Percentiles rank a stretch among this genome's conserved stretches.
Conservation (phyloP, 345 rosid genomes). For the Lenwebbia sp. region DNA sequence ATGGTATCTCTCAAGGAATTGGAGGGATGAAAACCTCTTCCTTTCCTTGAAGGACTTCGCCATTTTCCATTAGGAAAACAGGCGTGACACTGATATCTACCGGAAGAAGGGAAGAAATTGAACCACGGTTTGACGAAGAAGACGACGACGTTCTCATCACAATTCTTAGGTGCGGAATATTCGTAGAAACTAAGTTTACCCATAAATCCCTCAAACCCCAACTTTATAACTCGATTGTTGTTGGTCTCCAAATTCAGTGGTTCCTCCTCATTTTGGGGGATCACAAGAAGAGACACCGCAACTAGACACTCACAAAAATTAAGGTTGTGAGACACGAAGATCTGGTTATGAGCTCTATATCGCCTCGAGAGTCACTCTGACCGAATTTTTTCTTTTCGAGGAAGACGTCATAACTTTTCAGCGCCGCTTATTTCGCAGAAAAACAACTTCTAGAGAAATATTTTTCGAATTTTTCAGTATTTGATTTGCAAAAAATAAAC, state of each 20-base stretch:
- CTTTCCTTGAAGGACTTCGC: background rate
- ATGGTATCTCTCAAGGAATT: background rate
- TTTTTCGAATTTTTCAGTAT: too few relatives aligned
- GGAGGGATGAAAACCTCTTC: background rate
- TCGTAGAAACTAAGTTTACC: background rate
- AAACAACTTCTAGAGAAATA: too few relatives aligned
- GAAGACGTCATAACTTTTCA: background rate
- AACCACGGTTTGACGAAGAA: background rate
- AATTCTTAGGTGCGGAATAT: background rate
- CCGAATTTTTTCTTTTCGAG: background rate
- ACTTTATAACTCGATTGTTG: background rate
- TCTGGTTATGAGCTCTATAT: background rate
- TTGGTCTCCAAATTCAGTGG: background rate
- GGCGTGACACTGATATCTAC: background rate
- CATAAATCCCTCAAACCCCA: too few relatives aligned
- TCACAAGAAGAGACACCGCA: too few relatives aligned
- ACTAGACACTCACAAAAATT: background rate
- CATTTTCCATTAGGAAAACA: background rate
- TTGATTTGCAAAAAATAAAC: too few relatives aligned
- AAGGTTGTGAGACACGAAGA: background rate
- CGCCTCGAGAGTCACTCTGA: background rate
- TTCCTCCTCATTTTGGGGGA: too few relatives aligned
- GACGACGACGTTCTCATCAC: background rate
- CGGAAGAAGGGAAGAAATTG: background rate
- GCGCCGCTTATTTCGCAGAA: too few relatives aligned